Evolutionary conservation across 176 grass and related monocot species (phyloP).

Genomic region (Pontederia crassipes): DNA sequence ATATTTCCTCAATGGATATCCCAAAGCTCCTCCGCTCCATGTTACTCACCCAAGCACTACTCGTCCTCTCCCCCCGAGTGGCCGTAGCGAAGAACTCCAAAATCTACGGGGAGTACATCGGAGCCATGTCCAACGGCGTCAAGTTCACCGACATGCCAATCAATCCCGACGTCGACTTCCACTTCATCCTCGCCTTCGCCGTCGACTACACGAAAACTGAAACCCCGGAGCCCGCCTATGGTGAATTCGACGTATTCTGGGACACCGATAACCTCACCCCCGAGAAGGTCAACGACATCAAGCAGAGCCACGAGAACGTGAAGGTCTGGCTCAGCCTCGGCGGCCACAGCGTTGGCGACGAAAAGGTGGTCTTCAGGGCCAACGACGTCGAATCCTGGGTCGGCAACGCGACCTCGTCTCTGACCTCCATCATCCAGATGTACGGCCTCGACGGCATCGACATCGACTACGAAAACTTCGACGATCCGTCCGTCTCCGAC

Average conservation of each 20-base stretch:
- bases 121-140: slow-evolving; percentile 18
- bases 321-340: slow-evolving; percentile 35
- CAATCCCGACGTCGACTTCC: slow-evolving; percentile 31
- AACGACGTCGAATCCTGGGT: slow-evolving; percentile 35
- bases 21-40: too few relatives aligned
- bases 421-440: slow-evolving; percentile 9
- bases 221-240: slow-evolving; percentile 3
- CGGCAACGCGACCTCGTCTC: slow-evolving; percentile 7
- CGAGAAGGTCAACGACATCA: slow-evolving; percentile 3
- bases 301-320: not conserved
- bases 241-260: slow-evolving; percentile 30
- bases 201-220: slow-evolving; percentile 28
- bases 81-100: not conserved
- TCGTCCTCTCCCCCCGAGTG: too few relatives aligned
- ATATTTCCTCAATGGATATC: too few relatives aligned
- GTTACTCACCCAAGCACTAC: too few relatives aligned
- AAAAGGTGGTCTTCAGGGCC: slow-evolving; percentile 12
- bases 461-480: slow-evolving; percentile 51
- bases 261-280: slow-evolving; percentile 18
- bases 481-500: slow-evolving; percentile 1
- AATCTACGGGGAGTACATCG: slow-evolving; percentile 38
- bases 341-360: slow-evolving; percentile 9
- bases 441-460: slow-evolving; percentile 39
- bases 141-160: slow-evolving; percentile 37
- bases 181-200: slow-evolving; percentile 52